Conservation (phyloP, 139 green algal species). For the Picochlorum sp. region DNA sequence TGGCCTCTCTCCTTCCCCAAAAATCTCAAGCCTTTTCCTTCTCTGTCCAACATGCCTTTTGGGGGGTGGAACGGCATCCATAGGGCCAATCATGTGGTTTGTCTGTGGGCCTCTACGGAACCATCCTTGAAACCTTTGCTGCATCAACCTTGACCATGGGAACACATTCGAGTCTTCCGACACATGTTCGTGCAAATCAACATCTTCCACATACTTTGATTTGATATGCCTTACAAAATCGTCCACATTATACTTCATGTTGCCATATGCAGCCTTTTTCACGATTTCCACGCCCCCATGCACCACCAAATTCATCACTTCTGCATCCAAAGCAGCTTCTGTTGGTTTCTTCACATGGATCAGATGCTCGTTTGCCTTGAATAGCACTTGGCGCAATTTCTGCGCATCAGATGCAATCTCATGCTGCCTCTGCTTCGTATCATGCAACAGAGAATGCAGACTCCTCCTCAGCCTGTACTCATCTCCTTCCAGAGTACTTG, state of each 20-base stretch:
- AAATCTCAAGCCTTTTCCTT: constrained; percentile 1
- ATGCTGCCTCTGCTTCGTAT: constrained; percentile 1
- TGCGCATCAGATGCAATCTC: neutral
- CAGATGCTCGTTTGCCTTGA: neutral
- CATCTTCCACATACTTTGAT: constrained; percentile 11
- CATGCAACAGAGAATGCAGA: constrained; percentile 6
- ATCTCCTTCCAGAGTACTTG: neutral
- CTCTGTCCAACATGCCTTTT: constrained; percentile 1
- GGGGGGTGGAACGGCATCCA: constrained; percentile 36
- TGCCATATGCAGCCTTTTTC: constrained; percentile 7
- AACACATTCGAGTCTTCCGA: constrained; percentile 29
- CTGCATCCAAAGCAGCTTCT: constrained; percentile 45
- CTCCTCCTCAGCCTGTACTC: neutral
- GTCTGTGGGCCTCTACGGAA: constrained; percentile 22
- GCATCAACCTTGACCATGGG: constrained; percentile 33
- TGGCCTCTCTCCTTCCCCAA: constrained; percentile 15
- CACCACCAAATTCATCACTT: constrained; percentile 38
- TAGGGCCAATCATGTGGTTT: constrained; percentile 33
- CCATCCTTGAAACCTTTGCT: constrained; percentile 2
- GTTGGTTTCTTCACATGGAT: constrained; percentile 22
- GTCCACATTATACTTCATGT: neutral
- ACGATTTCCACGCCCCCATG: constrained; percentile 20
- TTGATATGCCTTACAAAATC: constrained; percentile 29
- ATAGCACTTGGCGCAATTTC: neutral
- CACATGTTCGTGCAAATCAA: constrained; percentile 14